These are phyloP conservation scores for Lactifluus pinguis DNA, from an alignment of 768 basidiomycete species.

Conservation along the genomic window DNA sequence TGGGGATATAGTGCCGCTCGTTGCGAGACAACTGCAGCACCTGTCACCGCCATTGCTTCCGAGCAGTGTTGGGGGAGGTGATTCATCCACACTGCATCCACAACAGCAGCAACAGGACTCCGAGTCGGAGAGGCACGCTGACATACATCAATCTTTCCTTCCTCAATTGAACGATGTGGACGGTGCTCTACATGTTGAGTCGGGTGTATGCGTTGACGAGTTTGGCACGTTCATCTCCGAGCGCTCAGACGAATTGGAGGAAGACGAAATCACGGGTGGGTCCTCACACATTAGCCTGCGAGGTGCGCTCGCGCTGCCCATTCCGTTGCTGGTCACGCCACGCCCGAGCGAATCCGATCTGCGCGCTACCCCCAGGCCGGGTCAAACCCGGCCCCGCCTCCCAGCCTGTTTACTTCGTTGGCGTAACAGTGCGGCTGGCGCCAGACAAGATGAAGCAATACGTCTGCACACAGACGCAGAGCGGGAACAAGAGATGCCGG, in stretches of 20 bases:
- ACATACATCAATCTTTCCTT: neutral
- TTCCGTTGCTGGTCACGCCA: conserved; percentile 16
- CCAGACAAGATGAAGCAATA: neutral
- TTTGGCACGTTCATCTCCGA: conserved; percentile 16
- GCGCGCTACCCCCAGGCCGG: neutral
- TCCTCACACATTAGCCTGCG: conserved; percentile 10
- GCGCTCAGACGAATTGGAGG: neutral
- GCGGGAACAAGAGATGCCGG: conserved; percentile 2
- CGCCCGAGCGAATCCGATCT: conserved; percentile 1
- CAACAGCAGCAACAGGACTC: neutral
- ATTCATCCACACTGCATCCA: neutral
- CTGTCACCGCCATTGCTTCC: conserved; percentile 15
- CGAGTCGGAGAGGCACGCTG: neutral
- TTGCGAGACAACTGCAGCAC: conserved; percentile 2
- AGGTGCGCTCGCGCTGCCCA: conserved; percentile 17
- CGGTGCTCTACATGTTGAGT: neutral
- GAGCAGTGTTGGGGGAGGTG: neutral
- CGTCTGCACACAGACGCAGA: neutral
- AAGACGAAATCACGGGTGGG: neutral
- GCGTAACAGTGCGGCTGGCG: neutral
- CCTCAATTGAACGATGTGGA: conserved; percentile 11
- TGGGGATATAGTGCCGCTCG: neutral
- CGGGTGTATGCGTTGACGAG: conserved; percentile 10
- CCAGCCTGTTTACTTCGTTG: conserved; percentile 8
- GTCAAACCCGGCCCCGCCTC: neutral